Percentiles rank a stretch among this genome's conserved stretches.
Conservation (phyloP, 148 eudicot genomes). For the Vaccinium macrocarpon region DNA sequence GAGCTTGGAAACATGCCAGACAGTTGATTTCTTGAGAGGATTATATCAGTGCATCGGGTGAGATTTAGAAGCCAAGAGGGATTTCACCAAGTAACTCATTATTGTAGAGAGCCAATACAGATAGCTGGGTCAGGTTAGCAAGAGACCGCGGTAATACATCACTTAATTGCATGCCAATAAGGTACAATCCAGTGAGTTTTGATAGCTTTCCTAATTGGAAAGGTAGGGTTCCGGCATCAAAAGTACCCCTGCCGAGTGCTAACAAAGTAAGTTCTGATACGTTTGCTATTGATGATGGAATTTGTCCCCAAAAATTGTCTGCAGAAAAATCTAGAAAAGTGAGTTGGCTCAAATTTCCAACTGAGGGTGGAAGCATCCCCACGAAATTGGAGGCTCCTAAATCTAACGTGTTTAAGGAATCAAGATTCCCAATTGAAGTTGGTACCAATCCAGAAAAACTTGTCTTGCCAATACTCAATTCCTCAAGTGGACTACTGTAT, state of each 20-base stretch:
- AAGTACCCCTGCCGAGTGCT: background rate
- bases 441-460: background rate
- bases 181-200: background rate
- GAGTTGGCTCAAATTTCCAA: background rate
- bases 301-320: background rate
- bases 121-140: background rate
- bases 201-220: background rate
- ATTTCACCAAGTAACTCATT: background rate
- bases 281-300: background rate
- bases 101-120: background rate
- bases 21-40: background rate
- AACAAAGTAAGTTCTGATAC: background rate
- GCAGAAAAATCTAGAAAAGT: accelerated
- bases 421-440: background rate
- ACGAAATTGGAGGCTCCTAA: background rate
- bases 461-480: background rate
- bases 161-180: no score
- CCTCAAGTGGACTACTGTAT: background rate
- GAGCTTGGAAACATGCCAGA: background rate
- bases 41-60: background rate
- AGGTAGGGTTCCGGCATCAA: no score
- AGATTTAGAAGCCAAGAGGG: background rate
- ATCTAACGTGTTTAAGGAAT: background rate
- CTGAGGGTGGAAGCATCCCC: background rate
- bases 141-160: no score